phyloP scores from a whole-genome alignment of 2,329 filamentous ascomycete species.

The Aspergillus sp. region DNA sequence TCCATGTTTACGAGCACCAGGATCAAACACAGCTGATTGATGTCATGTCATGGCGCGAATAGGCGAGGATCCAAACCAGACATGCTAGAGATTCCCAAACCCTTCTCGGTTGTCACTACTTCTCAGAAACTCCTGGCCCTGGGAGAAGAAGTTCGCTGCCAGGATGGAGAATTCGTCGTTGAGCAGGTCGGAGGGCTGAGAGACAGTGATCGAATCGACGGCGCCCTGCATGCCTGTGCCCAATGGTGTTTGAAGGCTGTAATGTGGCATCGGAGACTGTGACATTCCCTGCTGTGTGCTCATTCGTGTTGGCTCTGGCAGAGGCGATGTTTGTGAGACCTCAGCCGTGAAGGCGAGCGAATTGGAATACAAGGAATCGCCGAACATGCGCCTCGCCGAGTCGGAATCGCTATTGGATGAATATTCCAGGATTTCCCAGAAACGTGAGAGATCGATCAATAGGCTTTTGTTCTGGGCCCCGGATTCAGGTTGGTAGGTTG shows the following conservation, averaged over 20 bases:
- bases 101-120: constrained; percentile 38
- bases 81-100: constrained; percentile 31
- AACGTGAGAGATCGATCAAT: constrained; percentile 48
- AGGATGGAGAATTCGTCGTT: constrained; percentile 49
- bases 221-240: constrained; percentile 15
- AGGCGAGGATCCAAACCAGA: not conserved
- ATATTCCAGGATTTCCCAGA: constrained; percentile 52
- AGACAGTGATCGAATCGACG: constrained; percentile 20
- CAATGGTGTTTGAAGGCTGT: constrained; percentile 17
- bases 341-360: constrained; percentile 30
- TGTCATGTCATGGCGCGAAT: no score
- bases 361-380: constrained; percentile 38
- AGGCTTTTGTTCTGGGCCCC: constrained; percentile 36
- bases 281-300: constrained; percentile 19
- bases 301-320: constrained; percentile 46
- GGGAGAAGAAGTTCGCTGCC: constrained; percentile 50
- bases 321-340: constrained; percentile 44
- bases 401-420: constrained; percentile 42
- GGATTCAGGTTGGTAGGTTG: constrained; percentile 41
- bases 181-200: constrained; percentile 24
- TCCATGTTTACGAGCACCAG: no score
- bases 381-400: constrained; percentile 42
- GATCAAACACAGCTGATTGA: no score
- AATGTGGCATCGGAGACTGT: constrained; percentile 20
- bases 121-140: constrained; percentile 44